Base-by-base conservation (phyloP, 116 monocot genomes). In the Dioscorea cayenensis region DNA sequence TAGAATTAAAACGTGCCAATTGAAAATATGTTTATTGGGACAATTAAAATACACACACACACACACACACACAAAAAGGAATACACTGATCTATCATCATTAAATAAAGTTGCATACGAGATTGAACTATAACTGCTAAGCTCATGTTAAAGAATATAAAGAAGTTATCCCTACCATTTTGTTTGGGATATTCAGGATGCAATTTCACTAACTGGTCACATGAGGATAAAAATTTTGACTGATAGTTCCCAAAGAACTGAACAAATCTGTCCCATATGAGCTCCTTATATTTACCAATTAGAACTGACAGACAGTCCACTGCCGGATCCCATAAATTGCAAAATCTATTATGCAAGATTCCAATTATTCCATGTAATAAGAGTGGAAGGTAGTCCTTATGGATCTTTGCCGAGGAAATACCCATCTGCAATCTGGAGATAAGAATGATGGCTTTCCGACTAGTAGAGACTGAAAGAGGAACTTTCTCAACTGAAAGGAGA, bases 331-430 rank as follows among this genome's bases (percentile, higher is more conserved):
- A 88, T 32, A 99, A 64, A 74, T 72, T 66, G 52, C 77, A 67
- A 72, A 99, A 85, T 67, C 97, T 65, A 67, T 86, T 99, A 48
- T 93, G 76, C 49, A 93, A 84, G 49, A 91, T 85, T 58, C 97
- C 97, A 76, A 99, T 74, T 62, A 90, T 69, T 13, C 90, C 90
- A 80, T 84, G 78, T 50, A 86, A 75, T 49, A 93, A 68, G 72
- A 88, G 79, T 78, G 90, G 86, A 29, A 93, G 49, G 71, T 90
- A 87, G 10, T 29, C 79, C 60, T 86, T 79, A 78, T 65, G 58
- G 19, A 93, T 63, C 60, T 63, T 88, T 76, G 67, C 76, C 37
- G 85, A 79, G 67, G 79, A 66, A 17, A 99, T 36, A 13, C 64
- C 74, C 65, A 75, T 84, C 65, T 90, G 86, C 74, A 99, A 80